Evolutionary conservation across 495 filamentous ascomycete species (phyloP).

Genomic region (Lasiosphaeria miniovina): DNA sequence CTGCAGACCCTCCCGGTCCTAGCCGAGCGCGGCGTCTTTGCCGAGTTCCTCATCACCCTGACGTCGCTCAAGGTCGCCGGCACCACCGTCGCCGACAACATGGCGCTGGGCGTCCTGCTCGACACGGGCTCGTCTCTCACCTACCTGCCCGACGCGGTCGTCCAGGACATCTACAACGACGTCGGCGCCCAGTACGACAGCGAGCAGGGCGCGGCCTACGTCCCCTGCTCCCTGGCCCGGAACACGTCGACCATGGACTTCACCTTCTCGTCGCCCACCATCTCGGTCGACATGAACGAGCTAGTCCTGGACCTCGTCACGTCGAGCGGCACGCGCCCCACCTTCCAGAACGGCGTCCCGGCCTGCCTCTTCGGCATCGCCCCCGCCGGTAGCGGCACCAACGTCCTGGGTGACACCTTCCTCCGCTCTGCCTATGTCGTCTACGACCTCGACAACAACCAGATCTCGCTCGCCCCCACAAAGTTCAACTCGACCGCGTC

Average conservation of each 20-base stretch:
- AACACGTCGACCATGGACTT: slow-evolving; percentile 61
- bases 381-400: slow-evolving; percentile 60
- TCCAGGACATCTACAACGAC: slow-evolving; percentile 58
- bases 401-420: slow-evolving; percentile 89
- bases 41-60: slow-evolving; percentile 81
- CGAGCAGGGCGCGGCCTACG: slow-evolving; percentile 57
- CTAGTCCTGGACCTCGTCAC: slow-evolving; percentile 65
- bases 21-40: slow-evolving; percentile 52
- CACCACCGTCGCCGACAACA: slow-evolving; percentile 48
- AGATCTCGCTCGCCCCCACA: slow-evolving; percentile 83
- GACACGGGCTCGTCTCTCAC: slow-evolving; percentile 91
- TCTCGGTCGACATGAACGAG: slow-evolving; percentile 72
- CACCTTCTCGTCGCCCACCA: slow-evolving; percentile 63
- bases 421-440: slow-evolving; percentile 89
- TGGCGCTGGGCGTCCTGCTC: slow-evolving; percentile 69
- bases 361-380: slow-evolving; percentile 76
- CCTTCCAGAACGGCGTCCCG: slow-evolving; percentile 58
- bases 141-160: slow-evolving; percentile 75
- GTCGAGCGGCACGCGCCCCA: slow-evolving; percentile 44
- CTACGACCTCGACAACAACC: slow-evolving; percentile 83
- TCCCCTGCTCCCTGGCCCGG: slow-evolving; percentile 68
- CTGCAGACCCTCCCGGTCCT: slow-evolving; percentile 78
- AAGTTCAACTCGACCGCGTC: slow-evolving; percentile 69
- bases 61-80: slow-evolving; percentile 51
- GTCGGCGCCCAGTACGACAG: slow-evolving; percentile 63